Evolutionary conservation across 2,329 filamentous ascomycete species (phyloP).

Genomic region (Ophiostoma triangulosporum): DNA sequence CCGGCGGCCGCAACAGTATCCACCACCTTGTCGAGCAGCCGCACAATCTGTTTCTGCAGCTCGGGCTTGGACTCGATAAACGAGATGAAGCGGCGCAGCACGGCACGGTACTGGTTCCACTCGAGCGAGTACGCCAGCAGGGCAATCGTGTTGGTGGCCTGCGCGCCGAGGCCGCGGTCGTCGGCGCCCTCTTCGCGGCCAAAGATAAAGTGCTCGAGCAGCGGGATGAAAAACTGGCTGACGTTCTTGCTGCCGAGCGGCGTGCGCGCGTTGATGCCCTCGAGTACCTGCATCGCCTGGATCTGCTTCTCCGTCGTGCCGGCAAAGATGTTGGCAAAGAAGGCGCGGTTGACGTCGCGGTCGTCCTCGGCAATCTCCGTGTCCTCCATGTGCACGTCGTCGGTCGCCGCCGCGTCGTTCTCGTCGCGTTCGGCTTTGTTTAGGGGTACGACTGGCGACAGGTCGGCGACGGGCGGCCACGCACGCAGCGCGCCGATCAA

Average conservation of each 20-base stretch:
- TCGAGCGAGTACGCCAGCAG: constrained; percentile 62
- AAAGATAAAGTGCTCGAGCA: constrained; percentile 90
- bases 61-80: constrained; percentile 73
- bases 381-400: constrained; percentile 6
- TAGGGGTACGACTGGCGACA: constrained; percentile 51
- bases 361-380: constrained; percentile 5
- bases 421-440: constrained; percentile 19
- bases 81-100: constrained; percentile 69
- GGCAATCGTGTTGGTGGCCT: constrained; percentile 71
- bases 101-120: constrained; percentile 80
- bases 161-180: constrained; percentile 74
- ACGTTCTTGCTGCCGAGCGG: constrained; percentile 65
- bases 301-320: constrained; percentile 79
- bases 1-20: constrained; percentile 55
- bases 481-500: constrained; percentile 57
- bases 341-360: constrained; percentile 47
- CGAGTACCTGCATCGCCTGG: constrained; percentile 67
- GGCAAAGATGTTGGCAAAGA: constrained; percentile 87
- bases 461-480: constrained; percentile 60
- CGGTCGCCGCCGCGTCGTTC: not conserved
- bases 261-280: constrained; percentile 45
- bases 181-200: constrained; percentile 59
- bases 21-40: constrained; percentile 66
- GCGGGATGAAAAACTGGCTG: constrained; percentile 74
- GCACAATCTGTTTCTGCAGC: constrained; percentile 72